These are phyloP conservation scores for Globisporangium camurandrum DNA, from an alignment of 352 stramenopile genomes.

Conservation along the genomic window DNA sequence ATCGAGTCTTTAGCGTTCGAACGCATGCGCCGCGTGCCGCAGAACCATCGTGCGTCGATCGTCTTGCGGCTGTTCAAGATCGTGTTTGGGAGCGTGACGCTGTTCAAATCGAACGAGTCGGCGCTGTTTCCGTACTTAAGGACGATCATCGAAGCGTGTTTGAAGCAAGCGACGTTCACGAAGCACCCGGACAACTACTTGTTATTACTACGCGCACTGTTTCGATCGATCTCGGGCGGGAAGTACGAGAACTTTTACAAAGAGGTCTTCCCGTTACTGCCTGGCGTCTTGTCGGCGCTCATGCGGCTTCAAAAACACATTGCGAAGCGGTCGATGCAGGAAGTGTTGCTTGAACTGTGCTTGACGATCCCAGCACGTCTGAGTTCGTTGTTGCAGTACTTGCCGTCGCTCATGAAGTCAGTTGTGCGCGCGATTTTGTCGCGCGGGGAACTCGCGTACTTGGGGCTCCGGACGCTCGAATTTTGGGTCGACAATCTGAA, in stretches of 20 bases:
- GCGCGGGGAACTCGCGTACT: conserved; percentile 92
- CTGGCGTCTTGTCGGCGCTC: conserved; percentile 89
- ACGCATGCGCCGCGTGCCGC: conserved; percentile 60
- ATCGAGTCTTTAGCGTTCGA: conserved; percentile 74
- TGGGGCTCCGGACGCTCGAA: conserved; percentile 94
- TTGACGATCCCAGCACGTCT: conserved; percentile 94
- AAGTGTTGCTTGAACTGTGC: conserved; percentile 93
- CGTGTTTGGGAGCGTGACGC: conserved; percentile 92
- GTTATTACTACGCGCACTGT: conserved; percentile 91
- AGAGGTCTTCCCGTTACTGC: conserved; percentile 92
- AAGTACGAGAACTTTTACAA: conserved; percentile 99
- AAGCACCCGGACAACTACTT: conserved; percentile 93
- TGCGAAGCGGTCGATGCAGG: conserved; percentile 74
- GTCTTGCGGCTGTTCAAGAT: conserved; percentile 93
- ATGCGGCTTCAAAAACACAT: conserved; percentile 91
- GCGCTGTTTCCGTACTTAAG: conserved; percentile 91
- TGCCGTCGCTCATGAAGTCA: conserved; percentile 94
- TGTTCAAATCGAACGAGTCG: conserved; percentile 95
- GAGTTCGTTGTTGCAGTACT: conserved; percentile 94
- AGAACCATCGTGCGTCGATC: conserved; percentile 75
- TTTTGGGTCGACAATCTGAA: conserved; percentile 99
- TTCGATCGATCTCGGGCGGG: conserved; percentile 93
- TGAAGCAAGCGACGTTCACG: conserved; percentile 87
- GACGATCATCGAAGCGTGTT: conserved; percentile 90
- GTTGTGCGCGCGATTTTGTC: conserved; percentile 93